Percentiles rank a stretch among this genome's conserved stretches.
Conservation (phyloP, 2,329 filamentous ascomycete genomes). For the Trichothecium roseum region DNA sequence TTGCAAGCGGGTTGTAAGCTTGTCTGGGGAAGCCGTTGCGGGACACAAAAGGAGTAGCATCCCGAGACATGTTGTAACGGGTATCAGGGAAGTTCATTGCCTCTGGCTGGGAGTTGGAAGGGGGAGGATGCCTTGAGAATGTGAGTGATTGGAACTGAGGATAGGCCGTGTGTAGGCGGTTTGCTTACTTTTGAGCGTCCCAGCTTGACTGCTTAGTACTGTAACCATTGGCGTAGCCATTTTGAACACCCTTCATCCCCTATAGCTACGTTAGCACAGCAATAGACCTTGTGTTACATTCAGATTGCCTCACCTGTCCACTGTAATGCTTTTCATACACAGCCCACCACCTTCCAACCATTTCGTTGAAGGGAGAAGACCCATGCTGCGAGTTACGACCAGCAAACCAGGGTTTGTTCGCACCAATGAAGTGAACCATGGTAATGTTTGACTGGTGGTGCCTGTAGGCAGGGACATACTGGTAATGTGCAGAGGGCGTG, state of each 20-base stretch:
- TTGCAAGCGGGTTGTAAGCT: too few relatives aligned
- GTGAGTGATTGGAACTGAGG: slow-evolving; percentile 3
- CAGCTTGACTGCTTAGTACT: slow-evolving; percentile 24
- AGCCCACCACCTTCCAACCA: slow-evolving; percentile 85
- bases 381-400: slow-evolving; percentile 46
- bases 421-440: slow-evolving; percentile 89
- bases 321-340: slow-evolving; percentile 84
- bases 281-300: slow-evolving; percentile 38
- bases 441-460: slow-evolving; percentile 87
- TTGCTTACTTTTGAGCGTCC: slow-evolving; percentile 43
- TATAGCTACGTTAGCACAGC: not conserved
- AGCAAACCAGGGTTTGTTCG: slow-evolving; percentile 78
- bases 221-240: slow-evolving; percentile 1
- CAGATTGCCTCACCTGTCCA: slow-evolving; percentile 37
- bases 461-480: slow-evolving; percentile 89
- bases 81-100: slow-evolving; percentile 71
- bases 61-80: slow-evolving; percentile 75
- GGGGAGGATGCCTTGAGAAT: slow-evolving; percentile 47
- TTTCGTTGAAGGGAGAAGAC: slow-evolving; percentile 64
- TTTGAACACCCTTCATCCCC: slow-evolving; percentile 10
- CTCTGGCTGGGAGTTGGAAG: slow-evolving; percentile 65
- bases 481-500: slow-evolving; percentile 92
- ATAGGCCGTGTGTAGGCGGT: not conserved
- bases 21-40: slow-evolving; percentile 39
- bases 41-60: slow-evolving; percentile 66